Conservation (phyloP, 805 yeast genomes). For the Sugiyamaella lignohabitans region DNA sequence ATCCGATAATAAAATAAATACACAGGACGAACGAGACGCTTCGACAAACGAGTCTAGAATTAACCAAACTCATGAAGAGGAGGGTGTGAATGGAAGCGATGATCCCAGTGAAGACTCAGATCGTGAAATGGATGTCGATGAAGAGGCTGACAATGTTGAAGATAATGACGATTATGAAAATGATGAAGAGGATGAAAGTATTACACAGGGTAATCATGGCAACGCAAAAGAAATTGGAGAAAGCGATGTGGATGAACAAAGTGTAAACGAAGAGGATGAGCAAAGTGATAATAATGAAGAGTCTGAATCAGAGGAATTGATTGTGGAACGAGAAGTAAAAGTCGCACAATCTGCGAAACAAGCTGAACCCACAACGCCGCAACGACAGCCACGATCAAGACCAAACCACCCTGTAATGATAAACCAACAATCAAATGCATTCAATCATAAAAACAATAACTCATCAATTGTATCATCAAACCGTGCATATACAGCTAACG, state of each 20-base stretch:
- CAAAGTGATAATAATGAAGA: not conserved
- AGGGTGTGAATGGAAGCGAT: too few species aligned
- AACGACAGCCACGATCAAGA: not conserved
- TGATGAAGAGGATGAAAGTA: constrained; percentile 5
- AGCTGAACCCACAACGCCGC: not conserved
- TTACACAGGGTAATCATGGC: not conserved
- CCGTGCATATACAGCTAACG: too few species aligned
- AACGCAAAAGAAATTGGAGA: not conserved
- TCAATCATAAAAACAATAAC: not conserved
- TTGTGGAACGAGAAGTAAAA: not conserved
- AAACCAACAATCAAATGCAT: not conserved
- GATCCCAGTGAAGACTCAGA: too few species aligned
- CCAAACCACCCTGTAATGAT: not conserved
- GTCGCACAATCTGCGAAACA: not conserved
- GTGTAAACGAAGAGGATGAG: not conserved
- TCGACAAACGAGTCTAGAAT: too few species aligned
- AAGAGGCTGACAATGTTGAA: constrained; percentile 13
- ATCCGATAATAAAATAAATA: too few species aligned
- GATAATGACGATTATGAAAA: constrained; percentile 1
- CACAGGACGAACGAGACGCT: too few species aligned
- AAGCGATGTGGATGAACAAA: not conserved
- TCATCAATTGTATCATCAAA: too few species aligned
- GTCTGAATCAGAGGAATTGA: not conserved
- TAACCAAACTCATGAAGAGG: too few species aligned
- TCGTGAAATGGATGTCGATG: constrained; percentile 6